A percentile compares a stretch with the other conserved stretches of the same genome.
These are phyloP conservation scores for Euptelea pleiosperma DNA, from an alignment of 164 flowering plant species.

Conservation along the genomic window DNA sequence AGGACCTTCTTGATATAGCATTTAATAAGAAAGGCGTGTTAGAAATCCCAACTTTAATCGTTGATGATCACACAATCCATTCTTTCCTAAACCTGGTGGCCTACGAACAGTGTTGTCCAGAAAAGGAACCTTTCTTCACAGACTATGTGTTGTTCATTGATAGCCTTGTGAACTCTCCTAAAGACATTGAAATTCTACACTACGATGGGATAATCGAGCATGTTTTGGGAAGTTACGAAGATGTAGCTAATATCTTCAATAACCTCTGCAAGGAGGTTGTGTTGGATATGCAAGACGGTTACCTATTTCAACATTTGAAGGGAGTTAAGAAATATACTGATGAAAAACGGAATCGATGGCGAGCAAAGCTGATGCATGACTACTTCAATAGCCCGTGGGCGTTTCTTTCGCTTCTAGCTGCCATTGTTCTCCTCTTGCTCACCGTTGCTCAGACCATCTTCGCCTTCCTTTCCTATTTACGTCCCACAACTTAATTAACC, in stretches of 20 bases:
- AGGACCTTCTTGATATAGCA: slow-evolving; percentile 15
- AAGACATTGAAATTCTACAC: slow-evolving; percentile 26
- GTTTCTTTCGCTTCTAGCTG: slow-evolving; percentile 20
- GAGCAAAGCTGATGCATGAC: slow-evolving; percentile 18
- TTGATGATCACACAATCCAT: slow-evolving; percentile 20
- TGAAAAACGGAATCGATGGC: slow-evolving; percentile 19
- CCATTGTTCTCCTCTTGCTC: slow-evolving; percentile 19
- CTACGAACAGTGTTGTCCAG: slow-evolving; percentile 23
- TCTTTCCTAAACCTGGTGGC: slow-evolving; percentile 25
- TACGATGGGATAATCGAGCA: slow-evolving; percentile 19
- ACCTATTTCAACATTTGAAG: slow-evolving; percentile 11
- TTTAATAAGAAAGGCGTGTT: slow-evolving; percentile 15
- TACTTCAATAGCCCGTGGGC: slow-evolving; percentile 30
- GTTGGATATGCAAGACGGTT: slow-evolving; percentile 12
- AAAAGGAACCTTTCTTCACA: slow-evolving; percentile 16
- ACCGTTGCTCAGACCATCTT: slow-evolving; percentile 7
- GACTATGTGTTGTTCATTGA: slow-evolving; percentile 21
- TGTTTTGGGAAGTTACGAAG: slow-evolving; percentile 23
- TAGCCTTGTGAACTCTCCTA: slow-evolving; percentile 13
- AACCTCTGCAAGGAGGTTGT: slow-evolving; percentile 16
- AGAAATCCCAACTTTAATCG: slow-evolving; percentile 21
- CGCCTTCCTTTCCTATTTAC: not conserved
- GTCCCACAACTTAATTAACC: not conserved
- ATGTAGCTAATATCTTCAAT: slow-evolving; percentile 22
- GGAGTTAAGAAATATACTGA: not conserved